phyloP scores from a whole-genome alignment of 129 eudicot species.

The Pittosporum tobira region DNA sequence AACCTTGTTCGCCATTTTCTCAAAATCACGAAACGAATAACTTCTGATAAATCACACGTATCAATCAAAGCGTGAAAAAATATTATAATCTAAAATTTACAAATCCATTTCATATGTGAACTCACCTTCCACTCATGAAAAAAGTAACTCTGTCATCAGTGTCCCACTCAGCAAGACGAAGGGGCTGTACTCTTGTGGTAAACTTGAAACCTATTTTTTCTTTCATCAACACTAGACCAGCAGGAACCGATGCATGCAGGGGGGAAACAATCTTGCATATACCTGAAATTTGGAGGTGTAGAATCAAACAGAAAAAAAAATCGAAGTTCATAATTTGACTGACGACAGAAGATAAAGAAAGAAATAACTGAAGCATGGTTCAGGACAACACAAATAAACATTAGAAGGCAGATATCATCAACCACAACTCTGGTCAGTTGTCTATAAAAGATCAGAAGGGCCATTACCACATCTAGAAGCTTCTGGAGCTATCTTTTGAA shows the following conservation, averaged over 20 bases:
- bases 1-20: constrained; percentile 99
- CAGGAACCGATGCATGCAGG: constrained; percentile 83
- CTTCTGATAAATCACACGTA: constrained; percentile 49
- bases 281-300: constrained; percentile 36
- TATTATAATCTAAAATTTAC: not conserved
- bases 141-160: constrained; percentile 87
- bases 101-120: constrained; percentile 8
- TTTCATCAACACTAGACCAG: constrained; percentile 82
- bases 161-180: constrained; percentile 97
- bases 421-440: not conserved
- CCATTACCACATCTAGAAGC: constrained; percentile 85
- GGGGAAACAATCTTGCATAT: constrained; percentile 98
- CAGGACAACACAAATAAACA: not conserved
- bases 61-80: constrained; percentile 10
- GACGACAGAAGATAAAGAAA: not conserved
- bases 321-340: not conserved
- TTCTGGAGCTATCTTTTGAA: constrained; percentile 88
- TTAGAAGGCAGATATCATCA: not conserved
- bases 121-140: constrained; percentile 97
- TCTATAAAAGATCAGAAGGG: not conserved
- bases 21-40: constrained; percentile 90
- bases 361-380: not conserved
- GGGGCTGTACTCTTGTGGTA: constrained; percentile 92
- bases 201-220: constrained; percentile 85
- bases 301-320: not conserved